phyloP scores from a whole-genome alignment of 768 basidiomycete genomes.

The Guyanaporus albipodus region DNA sequence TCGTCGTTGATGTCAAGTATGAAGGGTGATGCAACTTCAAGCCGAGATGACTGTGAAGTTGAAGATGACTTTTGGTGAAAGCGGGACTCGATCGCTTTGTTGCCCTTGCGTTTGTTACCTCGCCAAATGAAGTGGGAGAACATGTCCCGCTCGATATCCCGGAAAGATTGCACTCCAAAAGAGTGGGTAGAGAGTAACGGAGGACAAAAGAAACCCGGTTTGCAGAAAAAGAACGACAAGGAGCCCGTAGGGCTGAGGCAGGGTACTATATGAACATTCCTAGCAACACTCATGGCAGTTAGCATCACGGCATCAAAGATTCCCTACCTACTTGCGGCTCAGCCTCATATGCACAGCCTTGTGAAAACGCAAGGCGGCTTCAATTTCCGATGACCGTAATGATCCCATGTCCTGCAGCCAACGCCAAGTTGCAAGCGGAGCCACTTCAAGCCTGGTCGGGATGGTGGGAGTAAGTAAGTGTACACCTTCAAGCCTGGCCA shows the following conservation, averaged over 20 bases:
- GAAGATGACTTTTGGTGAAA: conserved; percentile 8
- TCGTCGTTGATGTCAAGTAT: conserved; percentile 25
- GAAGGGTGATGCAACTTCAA: conserved; percentile 8
- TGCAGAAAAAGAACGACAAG: not conserved
- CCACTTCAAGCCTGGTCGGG: not conserved
- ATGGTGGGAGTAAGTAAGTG: no score
- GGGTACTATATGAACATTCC: conserved; percentile 19
- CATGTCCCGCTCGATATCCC: conserved; percentile 12
- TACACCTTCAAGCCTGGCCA: no score
- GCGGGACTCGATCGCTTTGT: conserved; percentile 9
- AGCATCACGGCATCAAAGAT: conserved; percentile 22
- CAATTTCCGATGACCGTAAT: not conserved
- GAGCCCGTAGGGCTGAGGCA: not conserved
- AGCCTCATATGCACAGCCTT: conserved; percentile 12
- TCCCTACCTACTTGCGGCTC: not conserved
- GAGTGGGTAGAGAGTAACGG: not conserved
- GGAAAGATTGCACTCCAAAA: not conserved
- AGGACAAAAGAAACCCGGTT: not conserved
- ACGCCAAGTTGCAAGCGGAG: not conserved
- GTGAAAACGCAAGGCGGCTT: not conserved
- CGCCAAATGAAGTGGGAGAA: conserved; percentile 29
- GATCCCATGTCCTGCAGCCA: conserved; percentile 5
- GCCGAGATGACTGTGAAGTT: conserved; percentile 3
- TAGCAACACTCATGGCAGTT: conserved; percentile 19
- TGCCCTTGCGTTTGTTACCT: conserved; percentile 27